phyloP scores from a whole-genome alignment of 2,329 filamentous ascomycete species.

The Pyrenochaeta sp. region DNA sequence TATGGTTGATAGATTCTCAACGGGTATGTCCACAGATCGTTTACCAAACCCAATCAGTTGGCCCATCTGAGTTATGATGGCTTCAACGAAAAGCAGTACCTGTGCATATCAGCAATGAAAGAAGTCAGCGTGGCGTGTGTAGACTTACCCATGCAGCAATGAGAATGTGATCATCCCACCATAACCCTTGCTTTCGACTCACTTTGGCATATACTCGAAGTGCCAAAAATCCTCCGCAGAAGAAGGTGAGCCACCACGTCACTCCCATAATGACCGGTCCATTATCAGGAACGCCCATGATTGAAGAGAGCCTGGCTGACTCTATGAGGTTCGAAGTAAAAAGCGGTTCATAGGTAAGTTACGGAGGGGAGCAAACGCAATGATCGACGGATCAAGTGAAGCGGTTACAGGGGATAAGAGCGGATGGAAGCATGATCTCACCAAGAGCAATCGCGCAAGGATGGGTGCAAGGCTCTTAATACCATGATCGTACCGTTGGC shows the following conservation, averaged over 20 bases:
- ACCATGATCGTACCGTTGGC: conserved; percentile 1
- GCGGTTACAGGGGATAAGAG: conserved; percentile 1
- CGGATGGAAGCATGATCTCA: conserved; percentile 10
- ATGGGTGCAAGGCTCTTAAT: conserved; percentile 8
- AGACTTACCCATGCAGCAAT: conserved; percentile 32
- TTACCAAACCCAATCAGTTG: conserved; percentile 33
- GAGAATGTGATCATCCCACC: conserved; percentile 42
- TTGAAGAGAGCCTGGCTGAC: not conserved
- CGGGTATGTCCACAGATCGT: conserved; percentile 22
- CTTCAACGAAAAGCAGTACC: conserved; percentile 29
- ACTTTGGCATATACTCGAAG: conserved; percentile 37
- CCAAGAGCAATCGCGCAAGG: conserved; percentile 4
- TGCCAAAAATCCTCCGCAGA: conserved; percentile 29
- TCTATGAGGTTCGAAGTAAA: too few species aligned
- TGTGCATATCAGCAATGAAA: too few species aligned
- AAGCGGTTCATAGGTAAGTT: too few species aligned
- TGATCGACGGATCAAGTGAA: not conserved
- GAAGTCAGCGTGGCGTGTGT: conserved; percentile 10
- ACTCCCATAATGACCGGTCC: conserved; percentile 33
- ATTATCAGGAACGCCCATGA: conserved; percentile 27
- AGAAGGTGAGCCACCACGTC: conserved; percentile 32
- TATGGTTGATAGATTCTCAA: conserved; percentile 22
- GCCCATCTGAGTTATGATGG: conserved; percentile 27
- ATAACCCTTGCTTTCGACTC: conserved; percentile 31
- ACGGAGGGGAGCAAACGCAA: not conserved